Percentiles rank a stretch among this genome's conserved stretches.
These are phyloP conservation scores for Ciborinia camelliae DNA, from an alignment of 2,329 filamentous ascomycete species.

Conservation along the genomic window DNA sequence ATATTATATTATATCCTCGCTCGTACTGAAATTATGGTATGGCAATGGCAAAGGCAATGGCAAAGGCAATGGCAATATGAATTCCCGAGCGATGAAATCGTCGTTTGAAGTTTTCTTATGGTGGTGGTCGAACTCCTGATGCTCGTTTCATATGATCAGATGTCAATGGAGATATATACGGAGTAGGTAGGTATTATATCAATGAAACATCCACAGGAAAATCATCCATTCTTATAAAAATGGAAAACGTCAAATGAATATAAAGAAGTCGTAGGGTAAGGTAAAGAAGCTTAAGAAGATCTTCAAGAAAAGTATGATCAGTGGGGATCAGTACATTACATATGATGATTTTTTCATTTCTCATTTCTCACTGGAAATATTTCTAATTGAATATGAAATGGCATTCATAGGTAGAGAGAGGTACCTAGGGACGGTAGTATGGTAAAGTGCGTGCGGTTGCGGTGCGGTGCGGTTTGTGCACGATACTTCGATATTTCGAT, in stretches of 20 bases:
- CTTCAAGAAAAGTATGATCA: background rate
- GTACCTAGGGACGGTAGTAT: background rate
- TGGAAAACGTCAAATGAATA: background rate
- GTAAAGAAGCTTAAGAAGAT: background rate
- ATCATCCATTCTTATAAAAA: slow-evolving; percentile 17
- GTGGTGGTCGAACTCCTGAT: background rate
- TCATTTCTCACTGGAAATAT: background rate
- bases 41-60: no score
- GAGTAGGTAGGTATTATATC: no score
- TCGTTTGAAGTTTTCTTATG: slow-evolving; percentile 1
- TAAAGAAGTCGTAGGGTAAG: no score
- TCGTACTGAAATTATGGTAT: background rate
- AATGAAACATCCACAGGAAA: slow-evolving; percentile 1
- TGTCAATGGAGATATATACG: background rate
- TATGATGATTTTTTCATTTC: background rate
- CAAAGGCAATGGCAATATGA: background rate
- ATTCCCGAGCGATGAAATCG: background rate
- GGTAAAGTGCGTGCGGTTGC: background rate
- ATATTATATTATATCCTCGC: slow-evolving; percentile 4
- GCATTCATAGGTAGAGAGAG: background rate
- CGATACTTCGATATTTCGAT: slow-evolving; percentile 12
- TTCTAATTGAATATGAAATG: background rate
- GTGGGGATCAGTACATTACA: slow-evolving; percentile 2
- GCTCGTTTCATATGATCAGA: background rate
- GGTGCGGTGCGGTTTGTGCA: background rate